A percentile compares a stretch with the other conserved stretches of the same genome.
These are phyloP conservation scores for Fraxinus velutina DNA, from an alignment of 305 asterid species.

Conservation along the genomic window DNA sequence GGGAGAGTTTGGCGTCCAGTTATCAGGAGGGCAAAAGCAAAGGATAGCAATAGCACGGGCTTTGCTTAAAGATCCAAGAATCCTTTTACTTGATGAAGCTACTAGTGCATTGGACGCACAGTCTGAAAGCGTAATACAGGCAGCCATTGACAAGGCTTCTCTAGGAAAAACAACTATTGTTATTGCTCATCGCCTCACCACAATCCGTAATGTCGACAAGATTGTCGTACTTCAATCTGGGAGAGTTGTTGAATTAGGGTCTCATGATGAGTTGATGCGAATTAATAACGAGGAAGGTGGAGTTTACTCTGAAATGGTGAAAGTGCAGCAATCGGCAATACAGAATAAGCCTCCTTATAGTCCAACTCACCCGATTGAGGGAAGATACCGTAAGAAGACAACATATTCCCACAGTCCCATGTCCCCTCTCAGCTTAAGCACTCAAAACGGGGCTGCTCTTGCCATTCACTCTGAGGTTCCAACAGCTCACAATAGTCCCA, in stretches of 20 bases:
- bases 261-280: slow-evolving; percentile 46
- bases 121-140: slow-evolving; percentile 59
- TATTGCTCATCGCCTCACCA: slow-evolving; percentile 58
- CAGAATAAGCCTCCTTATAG: neutral
- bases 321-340: slow-evolving; percentile 31
- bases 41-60: slow-evolving; percentile 70
- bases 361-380: slow-evolving; percentile 6
- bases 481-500: slow-evolving; percentile 36
- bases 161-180: slow-evolving; percentile 48
- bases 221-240: slow-evolving; percentile 58
- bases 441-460: slow-evolving; percentile 33
- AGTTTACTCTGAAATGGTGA: slow-evolving; percentile 39
- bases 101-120: slow-evolving; percentile 62
- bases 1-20: slow-evolving; percentile 58
- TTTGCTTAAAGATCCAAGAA: slow-evolving; percentile 50
- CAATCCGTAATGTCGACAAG: slow-evolving; percentile 44
- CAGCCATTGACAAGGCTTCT: slow-evolving; percentile 54
- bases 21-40: slow-evolving; percentile 71
- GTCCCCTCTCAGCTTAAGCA: slow-evolving; percentile 27
- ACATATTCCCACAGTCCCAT: slow-evolving; percentile 19
- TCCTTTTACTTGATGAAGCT: slow-evolving; percentile 67
- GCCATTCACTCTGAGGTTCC: slow-evolving; percentile 41
- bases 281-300: slow-evolving; percentile 38
- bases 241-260: slow-evolving; percentile 45
- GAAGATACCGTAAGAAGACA: slow-evolving; percentile 15